A percentile compares a stretch with the other conserved stretches of the same genome.
These are phyloP conservation scores for Xylaria sp. DNA, from an alignment of 2,329 filamentous ascomycete species.

Conservation along the genomic window DNA sequence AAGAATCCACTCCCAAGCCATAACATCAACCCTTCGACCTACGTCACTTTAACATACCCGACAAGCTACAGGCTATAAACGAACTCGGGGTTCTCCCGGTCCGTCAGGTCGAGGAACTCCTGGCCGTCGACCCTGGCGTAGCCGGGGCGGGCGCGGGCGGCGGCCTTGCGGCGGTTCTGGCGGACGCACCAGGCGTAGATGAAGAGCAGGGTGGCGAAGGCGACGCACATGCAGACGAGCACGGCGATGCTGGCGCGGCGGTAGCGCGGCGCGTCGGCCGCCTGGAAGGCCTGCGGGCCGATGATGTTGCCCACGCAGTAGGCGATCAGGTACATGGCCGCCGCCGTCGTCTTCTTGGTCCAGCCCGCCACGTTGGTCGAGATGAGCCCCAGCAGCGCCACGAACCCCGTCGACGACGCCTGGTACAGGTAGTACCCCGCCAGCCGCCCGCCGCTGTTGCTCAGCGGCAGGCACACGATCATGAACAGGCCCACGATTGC, in stretches of 20 bases:
- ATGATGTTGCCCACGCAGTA: constrained; percentile 55
- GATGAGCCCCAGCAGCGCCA: constrained; percentile 65
- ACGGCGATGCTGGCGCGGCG: constrained; percentile 66
- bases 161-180: constrained; percentile 63
- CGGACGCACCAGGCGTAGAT: constrained; percentile 64
- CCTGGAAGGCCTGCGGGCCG: constrained; percentile 60
- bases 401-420: constrained; percentile 62
- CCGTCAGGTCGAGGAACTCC: constrained; percentile 69
- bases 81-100: constrained; percentile 67
- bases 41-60: not conserved
- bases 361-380: constrained; percentile 60
- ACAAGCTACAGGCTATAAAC: constrained; percentile 54
- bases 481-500: constrained; percentile 64
- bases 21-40: not conserved
- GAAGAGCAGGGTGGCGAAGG: constrained; percentile 58
- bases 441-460: constrained; percentile 60
- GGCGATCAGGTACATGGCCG: constrained; percentile 55
- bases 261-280: constrained; percentile 60
- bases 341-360: constrained; percentile 64
- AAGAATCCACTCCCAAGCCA: not conserved
- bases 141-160: constrained; percentile 51
- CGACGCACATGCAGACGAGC: constrained; percentile 59
- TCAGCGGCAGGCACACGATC: constrained; percentile 63
- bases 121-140: constrained; percentile 68
- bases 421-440: constrained; percentile 69